phyloP scores from a whole-genome alignment of 2,329 filamentous ascomycete genomes.

The Phialophora expanda region DNA sequence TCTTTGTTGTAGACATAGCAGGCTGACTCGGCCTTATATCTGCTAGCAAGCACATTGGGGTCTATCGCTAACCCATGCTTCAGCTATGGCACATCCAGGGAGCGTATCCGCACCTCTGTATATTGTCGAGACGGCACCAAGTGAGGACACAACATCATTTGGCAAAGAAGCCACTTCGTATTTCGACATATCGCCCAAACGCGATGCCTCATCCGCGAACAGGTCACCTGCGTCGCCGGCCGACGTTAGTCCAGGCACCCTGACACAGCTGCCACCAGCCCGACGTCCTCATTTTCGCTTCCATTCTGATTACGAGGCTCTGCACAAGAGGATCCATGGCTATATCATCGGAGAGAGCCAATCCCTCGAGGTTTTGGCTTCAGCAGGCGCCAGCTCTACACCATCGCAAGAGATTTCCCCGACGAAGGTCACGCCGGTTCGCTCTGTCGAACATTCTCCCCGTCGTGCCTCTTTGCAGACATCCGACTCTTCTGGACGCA shows the following conservation, averaged over 20 bases:
- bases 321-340: slow-evolving; percentile 24
- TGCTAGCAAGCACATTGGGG: background rate
- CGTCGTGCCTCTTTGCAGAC: slow-evolving; percentile 7
- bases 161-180: slow-evolving; percentile 27
- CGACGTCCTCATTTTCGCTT: slow-evolving; percentile 10
- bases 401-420: background rate
- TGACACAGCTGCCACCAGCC: background rate
- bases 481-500: slow-evolving; percentile 6
- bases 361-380: background rate
- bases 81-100: background rate
- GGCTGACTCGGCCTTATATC: background rate
- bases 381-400: background rate
- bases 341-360: slow-evolving; percentile 16
- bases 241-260: slow-evolving; percentile 9
- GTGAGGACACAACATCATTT: slow-evolving; percentile 9
- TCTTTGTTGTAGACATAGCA: slow-evolving; percentile 4
- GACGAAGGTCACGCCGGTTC: background rate
- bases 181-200: slow-evolving; percentile 24
- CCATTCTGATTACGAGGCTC: slow-evolving; percentile 24
- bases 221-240: slow-evolving; percentile 11
- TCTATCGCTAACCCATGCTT: background rate
- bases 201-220: slow-evolving; percentile 7
- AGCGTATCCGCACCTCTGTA: background rate
- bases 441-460: background rate
- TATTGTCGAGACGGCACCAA: background rate